Conservation (phyloP, 177 flowering plant species). For the Vitis hybrid region DNA sequence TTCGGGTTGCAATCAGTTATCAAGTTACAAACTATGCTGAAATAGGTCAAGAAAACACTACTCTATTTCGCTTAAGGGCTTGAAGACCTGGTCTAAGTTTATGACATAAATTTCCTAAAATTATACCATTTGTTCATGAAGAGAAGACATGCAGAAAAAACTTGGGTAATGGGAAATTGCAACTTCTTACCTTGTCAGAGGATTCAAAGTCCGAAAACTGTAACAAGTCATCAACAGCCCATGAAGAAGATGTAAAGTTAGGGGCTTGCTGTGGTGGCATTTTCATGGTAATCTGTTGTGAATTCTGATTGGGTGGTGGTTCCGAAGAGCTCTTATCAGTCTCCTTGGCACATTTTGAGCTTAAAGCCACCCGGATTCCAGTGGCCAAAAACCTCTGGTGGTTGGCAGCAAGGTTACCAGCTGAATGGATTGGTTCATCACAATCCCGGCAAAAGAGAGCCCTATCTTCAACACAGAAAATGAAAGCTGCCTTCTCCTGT, state of each 20-base stretch:
- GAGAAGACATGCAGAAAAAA: not conserved
- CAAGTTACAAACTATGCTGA: too few relatives aligned
- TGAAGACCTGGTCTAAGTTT: too few relatives aligned
- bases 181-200: conserved; percentile 58
- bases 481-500: conserved; percentile 97
- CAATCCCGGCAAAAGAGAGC: conserved; percentile 92
- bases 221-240: conserved; percentile 85
- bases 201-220: conserved; percentile 68
- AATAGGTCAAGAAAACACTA: too few relatives aligned
- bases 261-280: conserved; percentile 39
- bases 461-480: conserved; percentile 96
- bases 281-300: conserved; percentile 32
- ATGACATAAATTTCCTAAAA: too few relatives aligned
- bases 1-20: too few relatives aligned
- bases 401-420: conserved; percentile 65
- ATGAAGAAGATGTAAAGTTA: conserved; percentile 45
- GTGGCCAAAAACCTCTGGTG: conserved; percentile 91
- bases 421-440: conserved; percentile 81
- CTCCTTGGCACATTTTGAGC: conserved; percentile 46
- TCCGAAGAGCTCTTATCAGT: conserved; percentile 36
- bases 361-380: conserved; percentile 76
- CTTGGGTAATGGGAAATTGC: not conserved
- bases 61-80: too few relatives aligned
- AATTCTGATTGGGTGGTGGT: conserved; percentile 57
- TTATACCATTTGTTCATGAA: too few relatives aligned